These are phyloP conservation scores for Aspergillus chevalieri DNA, from an alignment of 2,329 filamentous ascomycete genomes.

Conservation along the genomic window DNA sequence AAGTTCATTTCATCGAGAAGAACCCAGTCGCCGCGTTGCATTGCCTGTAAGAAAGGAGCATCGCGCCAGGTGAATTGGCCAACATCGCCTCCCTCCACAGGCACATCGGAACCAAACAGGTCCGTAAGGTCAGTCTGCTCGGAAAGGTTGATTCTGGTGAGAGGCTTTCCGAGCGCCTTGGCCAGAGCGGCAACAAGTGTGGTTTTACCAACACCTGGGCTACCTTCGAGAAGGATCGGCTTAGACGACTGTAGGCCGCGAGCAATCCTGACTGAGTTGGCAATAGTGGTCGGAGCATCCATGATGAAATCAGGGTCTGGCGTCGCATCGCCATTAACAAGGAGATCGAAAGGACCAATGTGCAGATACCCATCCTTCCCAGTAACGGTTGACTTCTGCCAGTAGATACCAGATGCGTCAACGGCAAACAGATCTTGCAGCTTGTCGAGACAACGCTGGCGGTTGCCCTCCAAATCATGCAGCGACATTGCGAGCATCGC, in stretches of 20 bases:
- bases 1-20: slow-evolving; percentile 98
- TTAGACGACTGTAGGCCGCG: slow-evolving; percentile 83
- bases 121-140: slow-evolving; percentile 98
- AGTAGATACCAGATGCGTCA: slow-evolving; percentile 62
- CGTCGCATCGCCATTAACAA: slow-evolving; percentile 44
- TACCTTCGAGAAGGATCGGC: slow-evolving; percentile 90
- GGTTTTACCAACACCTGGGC: slow-evolving; percentile 96
- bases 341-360: slow-evolving; percentile 70
- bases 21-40: slow-evolving; percentile 97
- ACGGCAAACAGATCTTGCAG: slow-evolving; percentile 60
- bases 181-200: slow-evolving; percentile 84
- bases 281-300: slow-evolving; percentile 78
- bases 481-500: slow-evolving; percentile 70
- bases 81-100: slow-evolving; percentile 83
- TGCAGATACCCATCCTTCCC: slow-evolving; percentile 51
- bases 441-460: slow-evolving; percentile 65
- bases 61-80: slow-evolving; percentile 94
- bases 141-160: slow-evolving; percentile 93
- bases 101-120: slow-evolving; percentile 92
- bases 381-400: slow-evolving; percentile 53
- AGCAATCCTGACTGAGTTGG: slow-evolving; percentile 85
- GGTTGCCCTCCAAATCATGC: slow-evolving; percentile 63
- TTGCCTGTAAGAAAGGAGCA: slow-evolving; percentile 88
- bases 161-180: slow-evolving; percentile 66
- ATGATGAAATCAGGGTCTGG: slow-evolving; percentile 66